Evolutionary conservation across 2,329 filamentous ascomycete genomes (phyloP), one percentile per base, ranked within the genome.

Genomic region (Calonectria multiphialidica): DNA sequence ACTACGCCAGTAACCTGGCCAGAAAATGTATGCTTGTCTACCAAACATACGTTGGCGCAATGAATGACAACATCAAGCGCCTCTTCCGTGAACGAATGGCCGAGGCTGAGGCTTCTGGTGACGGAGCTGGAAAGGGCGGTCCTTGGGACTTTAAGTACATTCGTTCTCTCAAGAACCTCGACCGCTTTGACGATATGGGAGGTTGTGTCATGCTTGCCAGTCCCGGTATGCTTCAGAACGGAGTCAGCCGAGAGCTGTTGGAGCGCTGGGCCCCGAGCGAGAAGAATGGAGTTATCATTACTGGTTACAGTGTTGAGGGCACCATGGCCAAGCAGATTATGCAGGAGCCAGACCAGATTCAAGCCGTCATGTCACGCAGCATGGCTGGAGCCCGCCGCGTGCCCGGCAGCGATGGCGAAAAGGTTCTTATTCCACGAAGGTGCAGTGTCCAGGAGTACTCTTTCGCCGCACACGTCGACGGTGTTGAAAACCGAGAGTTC

Each of bases 11-110:
- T 79, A 98, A 98, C 79, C 90, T 98, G 49, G 97, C 97, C 1
- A 89, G 96, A 74, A 97, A 98, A 84, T 99, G 97, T 86, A 99
- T 99, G 97, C 91, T 98, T 35, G 95, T 98, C 4, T 99, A 99
- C 82, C 97, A 98, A 83, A 99, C 97, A 1, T 99, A 98, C 80
- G 95, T 98, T 61, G 95, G 96, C 61, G 95, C 96, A 68, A 99
- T 99, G 97, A 99, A 99, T 82, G 96, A 98, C 81, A 98, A 98
- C 80, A 98, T 99, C 87, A 98, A 98, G 83, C 91, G 95, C 13
- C 90, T 98, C n/a, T 98, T 98, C 84, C 90, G 94, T 66, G 95
- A 97, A 83, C 92, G 95, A 59, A 97, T 98, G 91, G 95, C 95
- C 5, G 95, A 98, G 82, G 94, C 95, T 12, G 95, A 98, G 82